phyloP scores from a whole-genome alignment of 129 eudicot genomes.

The Helichrysum umbraculigerum region DNA sequence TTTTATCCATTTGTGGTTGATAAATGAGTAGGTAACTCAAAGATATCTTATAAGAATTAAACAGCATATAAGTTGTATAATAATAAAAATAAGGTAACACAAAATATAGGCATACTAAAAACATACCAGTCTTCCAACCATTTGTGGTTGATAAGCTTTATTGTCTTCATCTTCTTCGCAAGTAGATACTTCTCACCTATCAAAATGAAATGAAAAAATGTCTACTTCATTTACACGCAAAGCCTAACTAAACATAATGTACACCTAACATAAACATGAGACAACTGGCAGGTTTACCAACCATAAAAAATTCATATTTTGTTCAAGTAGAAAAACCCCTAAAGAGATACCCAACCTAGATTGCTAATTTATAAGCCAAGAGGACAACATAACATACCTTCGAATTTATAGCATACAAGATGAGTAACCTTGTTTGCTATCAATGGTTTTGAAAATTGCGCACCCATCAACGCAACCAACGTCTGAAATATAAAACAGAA shows the following conservation, averaged over 20 bases:
- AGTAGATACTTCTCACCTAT: conserved; percentile 92
- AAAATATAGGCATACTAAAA: conserved; percentile 14
- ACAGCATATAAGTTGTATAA: conserved; percentile 4
- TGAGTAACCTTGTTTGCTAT: conserved; percentile 83
- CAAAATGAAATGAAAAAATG: not conserved
- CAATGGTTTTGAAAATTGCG: conserved; percentile 80
- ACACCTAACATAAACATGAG: conserved; percentile 8
- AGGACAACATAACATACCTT: conserved; percentile 48
- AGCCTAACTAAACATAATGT: not conserved
- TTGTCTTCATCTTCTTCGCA: conserved; percentile 75
- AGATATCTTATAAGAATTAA: not conserved
- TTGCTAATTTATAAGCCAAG: not conserved
- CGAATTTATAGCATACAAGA: conserved; percentile 95
- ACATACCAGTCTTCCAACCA: conserved; percentile 95
- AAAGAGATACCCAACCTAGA: not conserved
- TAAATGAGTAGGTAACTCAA: too few species aligned
- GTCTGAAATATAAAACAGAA: conserved; percentile 41
- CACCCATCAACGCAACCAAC: conserved; percentile 89
- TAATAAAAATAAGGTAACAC: not conserved
- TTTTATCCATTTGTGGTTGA: not conserved
- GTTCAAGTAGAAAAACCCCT: not conserved
- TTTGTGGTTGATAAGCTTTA: conserved; percentile 78
- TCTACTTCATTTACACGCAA: not conserved
- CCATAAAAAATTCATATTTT: not conserved
- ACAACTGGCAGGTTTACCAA: not conserved